Conservation (phyloP, 2,329 filamentous ascomycete species). For the Hymenoscyphus linearis region DNA sequence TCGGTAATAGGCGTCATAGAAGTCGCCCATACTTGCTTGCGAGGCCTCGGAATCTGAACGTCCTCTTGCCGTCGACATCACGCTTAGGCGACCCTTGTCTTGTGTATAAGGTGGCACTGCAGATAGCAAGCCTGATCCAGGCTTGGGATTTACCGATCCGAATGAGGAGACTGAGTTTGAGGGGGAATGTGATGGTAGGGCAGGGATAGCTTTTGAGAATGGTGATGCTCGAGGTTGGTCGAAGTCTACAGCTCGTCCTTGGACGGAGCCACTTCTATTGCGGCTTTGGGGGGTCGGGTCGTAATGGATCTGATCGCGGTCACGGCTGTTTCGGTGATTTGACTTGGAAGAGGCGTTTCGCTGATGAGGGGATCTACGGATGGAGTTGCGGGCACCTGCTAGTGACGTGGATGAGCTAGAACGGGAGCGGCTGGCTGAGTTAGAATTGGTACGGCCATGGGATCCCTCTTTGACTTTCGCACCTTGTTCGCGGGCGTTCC, state of each 20-base stretch:
- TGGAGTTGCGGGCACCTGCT: conserved; percentile 6
- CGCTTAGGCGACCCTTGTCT: neutral
- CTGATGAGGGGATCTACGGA: conserved; percentile 5
- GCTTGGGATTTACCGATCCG: neutral
- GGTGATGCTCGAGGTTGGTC: conserved; percentile 18
- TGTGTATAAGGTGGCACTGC: neutral
- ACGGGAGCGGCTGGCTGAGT: conserved; percentile 7
- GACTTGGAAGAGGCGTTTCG: conserved; percentile 5
- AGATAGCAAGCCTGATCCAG: neutral
- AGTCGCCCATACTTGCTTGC: conserved; percentile 18
- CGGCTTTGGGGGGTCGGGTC: conserved; percentile 14
- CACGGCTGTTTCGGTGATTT: conserved; percentile 6
- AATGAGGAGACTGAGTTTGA: conserved; percentile 11
- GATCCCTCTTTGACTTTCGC: neutral
- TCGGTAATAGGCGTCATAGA: conserved; percentile 25
- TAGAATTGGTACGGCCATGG: conserved; percentile 11
- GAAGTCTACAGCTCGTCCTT: conserved; percentile 18
- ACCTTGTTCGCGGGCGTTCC: conserved; percentile 4
- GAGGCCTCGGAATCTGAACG: conserved; percentile 11
- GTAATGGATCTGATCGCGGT: conserved; percentile 20
- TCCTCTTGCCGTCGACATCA: conserved; percentile 1
- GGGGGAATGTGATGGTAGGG: neutral
- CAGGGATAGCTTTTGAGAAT: conserved; percentile 29
- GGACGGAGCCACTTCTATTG: conserved; percentile 17
- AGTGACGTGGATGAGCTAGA: conserved; percentile 6